Evolutionary conservation across 495 filamentous ascomycete species (phyloP), one percentile per base, ranked within the genome.

Genomic region (Neurospora discreta): DNA sequence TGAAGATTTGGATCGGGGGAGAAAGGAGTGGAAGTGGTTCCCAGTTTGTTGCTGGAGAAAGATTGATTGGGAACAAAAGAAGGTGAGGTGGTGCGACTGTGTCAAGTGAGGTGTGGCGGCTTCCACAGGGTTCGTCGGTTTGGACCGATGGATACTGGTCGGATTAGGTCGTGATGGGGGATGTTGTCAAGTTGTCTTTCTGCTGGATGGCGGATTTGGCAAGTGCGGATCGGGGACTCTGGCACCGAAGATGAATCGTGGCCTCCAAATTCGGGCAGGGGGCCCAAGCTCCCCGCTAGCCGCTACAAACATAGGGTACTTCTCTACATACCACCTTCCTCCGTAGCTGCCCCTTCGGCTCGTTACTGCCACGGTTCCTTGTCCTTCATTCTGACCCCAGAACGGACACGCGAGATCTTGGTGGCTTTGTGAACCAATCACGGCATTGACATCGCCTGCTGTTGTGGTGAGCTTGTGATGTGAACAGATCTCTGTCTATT

Each of bases 101-200:
- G n/a, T 44, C 69, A 42, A 69, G 39, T 77, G 75, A 77, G 74
- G 78, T 75, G 78, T 80, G 77, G 78, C 75, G 78, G 76, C 75
- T 79, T 78, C 70, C 72, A 71, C 72, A 73, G 69, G 30, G 70
- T 65, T 65, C 52, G 52, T 36, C 23, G 43, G 9, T 20, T 42
- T 60, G 43, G 46, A 41, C 16, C n/a, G 18, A 46, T 69, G 65
- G 44, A 20, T 58, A 38, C 44, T 74, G 70, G 52, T 18, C 26
- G 52, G 26, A 65, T 33, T 65, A 26, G n/a, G n/a, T n/a, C n/a
- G 26, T 65, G 52, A 65, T 65, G 52, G 26, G 52, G 26, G 52
- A 33, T 65, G 69, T 70, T 42, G 69, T 65, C 69, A 67, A 42
- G 13, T 26, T 40, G 60, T 71, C 70, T 68, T 71, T 71, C 46